Evolutionary conservation across 352 stramenopile genomes (phyloP).

Genomic region (Pythium brachiatum): DNA sequence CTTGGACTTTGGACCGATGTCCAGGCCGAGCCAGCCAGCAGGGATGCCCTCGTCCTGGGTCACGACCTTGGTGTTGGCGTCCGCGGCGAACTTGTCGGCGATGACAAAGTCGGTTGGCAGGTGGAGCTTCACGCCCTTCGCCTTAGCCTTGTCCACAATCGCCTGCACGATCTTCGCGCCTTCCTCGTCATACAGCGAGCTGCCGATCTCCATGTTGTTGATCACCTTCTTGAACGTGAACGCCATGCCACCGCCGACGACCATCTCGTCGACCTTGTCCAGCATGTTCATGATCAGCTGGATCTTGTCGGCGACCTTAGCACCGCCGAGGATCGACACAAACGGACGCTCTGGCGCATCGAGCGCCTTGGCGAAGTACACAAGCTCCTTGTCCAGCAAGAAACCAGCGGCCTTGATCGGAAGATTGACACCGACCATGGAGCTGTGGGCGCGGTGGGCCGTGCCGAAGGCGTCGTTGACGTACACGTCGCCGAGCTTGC

Average conservation of each 20-base stretch:
- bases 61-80: slow-evolving; percentile 91
- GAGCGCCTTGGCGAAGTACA: slow-evolving; percentile 99
- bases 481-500: slow-evolving; percentile 95
- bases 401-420: slow-evolving; percentile 92
- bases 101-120: slow-evolving; percentile 98
- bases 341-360: slow-evolving; percentile 96
- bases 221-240: slow-evolving; percentile 99
- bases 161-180: slow-evolving; percentile 82
- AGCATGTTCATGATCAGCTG: slow-evolving; percentile 99
- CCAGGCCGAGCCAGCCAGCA: slow-evolving; percentile 97
- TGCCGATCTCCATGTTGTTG: slow-evolving; percentile 95
- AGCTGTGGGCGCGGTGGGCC: slow-evolving; percentile 98
- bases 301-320: slow-evolving; percentile 99
- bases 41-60: slow-evolving; percentile 93
- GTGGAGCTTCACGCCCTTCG: slow-evolving; percentile 97
- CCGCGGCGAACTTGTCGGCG: slow-evolving; percentile 96
- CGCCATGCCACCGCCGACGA: slow-evolving; percentile 99
- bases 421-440: slow-evolving; percentile 95
- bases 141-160: slow-evolving; percentile 97
- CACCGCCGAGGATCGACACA: slow-evolving; percentile 97
- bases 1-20: slow-evolving; percentile 95
- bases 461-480: slow-evolving; percentile 99
- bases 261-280: slow-evolving; percentile 98
- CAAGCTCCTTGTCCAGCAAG: slow-evolving; percentile 99
- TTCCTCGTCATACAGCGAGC: slow-evolving; percentile 91